Evolutionary conservation across 1,284 basidiomycete genomes (phyloP).

Genomic region (Rhodotorula sp.): DNA sequence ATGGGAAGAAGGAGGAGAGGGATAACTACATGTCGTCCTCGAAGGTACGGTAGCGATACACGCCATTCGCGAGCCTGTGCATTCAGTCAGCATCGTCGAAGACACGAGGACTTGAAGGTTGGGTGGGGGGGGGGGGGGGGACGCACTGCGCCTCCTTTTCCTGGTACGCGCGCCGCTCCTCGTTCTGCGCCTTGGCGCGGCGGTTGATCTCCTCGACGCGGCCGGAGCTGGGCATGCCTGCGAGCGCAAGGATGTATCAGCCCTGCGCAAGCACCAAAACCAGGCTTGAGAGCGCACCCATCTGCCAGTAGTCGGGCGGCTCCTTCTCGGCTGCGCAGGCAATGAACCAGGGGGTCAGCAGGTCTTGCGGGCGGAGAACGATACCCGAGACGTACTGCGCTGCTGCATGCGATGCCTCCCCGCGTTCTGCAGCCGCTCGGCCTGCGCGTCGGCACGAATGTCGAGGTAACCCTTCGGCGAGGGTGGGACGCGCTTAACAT

Average conservation of each 20-base stretch:
- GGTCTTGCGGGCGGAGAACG: conserved; percentile 11
- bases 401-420: conserved; percentile 28
- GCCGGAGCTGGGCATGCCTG: conserved; percentile 79
- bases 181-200: conserved; percentile 60
- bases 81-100: too few species aligned
- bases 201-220: conserved; percentile 71
- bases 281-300: conserved; percentile 17
- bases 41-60: conserved; percentile 16
- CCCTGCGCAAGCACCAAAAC: background rate
- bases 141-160: conserved; percentile 61
- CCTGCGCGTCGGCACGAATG: conserved; percentile 2
- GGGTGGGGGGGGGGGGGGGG: too few species aligned
- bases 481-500: conserved; percentile 10
- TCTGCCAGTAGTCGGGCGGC: conserved; percentile 76
- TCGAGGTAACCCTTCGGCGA: conserved; percentile 14
- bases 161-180: conserved; percentile 65
- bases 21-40: background rate
- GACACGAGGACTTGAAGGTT: too few species aligned
- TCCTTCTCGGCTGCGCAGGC: conserved; percentile 69
- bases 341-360: conserved; percentile 51
- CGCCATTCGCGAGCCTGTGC: conserved; percentile 9
- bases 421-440: conserved; percentile 18
- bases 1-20: background rate
- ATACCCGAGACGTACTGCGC: conserved; percentile 11
- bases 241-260: background rate